These are phyloP conservation scores for Solanum virginianum DNA, from an alignment of 257 asterid species.

Conservation along the genomic window DNA sequence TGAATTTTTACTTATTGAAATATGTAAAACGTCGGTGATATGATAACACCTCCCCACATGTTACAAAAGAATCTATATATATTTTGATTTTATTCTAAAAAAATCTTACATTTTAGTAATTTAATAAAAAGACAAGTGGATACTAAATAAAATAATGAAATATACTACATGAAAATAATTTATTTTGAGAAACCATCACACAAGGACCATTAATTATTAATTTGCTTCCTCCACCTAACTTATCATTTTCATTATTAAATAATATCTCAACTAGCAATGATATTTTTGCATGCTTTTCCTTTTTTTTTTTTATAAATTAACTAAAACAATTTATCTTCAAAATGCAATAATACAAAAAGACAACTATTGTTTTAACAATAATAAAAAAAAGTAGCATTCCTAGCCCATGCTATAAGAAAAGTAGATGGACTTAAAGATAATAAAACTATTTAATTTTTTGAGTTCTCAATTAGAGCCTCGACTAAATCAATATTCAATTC, in stretches of 20 bases:
- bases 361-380: not conserved
- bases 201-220: not conserved
- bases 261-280: not conserved
- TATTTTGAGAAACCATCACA: not conserved
- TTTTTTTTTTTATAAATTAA: not conserved
- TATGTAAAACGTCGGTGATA: not conserved
- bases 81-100: not conserved
- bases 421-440: not conserved
- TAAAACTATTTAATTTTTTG: not conserved
- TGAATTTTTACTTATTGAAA: not conserved
- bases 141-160: not conserved
- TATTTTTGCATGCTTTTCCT: not conserved
- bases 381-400: no score
- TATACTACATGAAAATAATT: not conserved
- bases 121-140: not conserved
- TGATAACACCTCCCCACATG: not conserved
- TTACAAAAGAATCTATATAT: not conserved
- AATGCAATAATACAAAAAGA: not conserved
- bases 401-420: not conserved
- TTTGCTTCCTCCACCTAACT: not conserved
- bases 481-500: no score
- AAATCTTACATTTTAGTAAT: not conserved
- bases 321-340: not conserved
- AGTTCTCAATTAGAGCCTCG: no score
- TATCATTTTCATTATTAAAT: not conserved